These are phyloP conservation scores for Teratosphaeriaceae sp. DNA, from an alignment of 2,329 filamentous ascomycete genomes.

Conservation along the genomic window DNA sequence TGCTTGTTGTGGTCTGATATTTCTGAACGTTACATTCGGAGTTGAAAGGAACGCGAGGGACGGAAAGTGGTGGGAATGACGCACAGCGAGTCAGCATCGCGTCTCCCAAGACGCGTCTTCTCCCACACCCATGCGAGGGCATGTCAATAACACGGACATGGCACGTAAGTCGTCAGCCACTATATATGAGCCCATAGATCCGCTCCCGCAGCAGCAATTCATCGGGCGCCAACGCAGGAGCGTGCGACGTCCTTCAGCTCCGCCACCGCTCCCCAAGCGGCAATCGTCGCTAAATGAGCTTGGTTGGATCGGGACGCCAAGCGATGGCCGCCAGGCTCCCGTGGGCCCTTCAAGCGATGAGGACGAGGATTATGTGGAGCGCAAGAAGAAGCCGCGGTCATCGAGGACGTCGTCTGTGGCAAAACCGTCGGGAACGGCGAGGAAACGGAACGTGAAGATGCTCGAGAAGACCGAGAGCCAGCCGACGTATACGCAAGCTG, in stretches of 20 bases:
- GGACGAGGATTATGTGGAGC: not conserved
- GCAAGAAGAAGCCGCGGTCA: not conserved
- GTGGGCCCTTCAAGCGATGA: conserved; percentile 1
- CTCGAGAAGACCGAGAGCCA: conserved; percentile 1
- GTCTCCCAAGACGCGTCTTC: not conserved
- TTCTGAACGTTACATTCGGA: too few species aligned
- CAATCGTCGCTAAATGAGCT: conserved; percentile 8
- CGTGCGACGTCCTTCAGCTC: not conserved
- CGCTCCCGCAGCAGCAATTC: not conserved
- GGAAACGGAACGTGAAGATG: not conserved
- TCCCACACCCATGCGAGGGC: not conserved
- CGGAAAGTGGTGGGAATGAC: too few species aligned
- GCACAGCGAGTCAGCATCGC: too few species aligned
- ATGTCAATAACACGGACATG: too few species aligned
- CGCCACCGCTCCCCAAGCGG: conserved; percentile 1
- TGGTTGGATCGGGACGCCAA: not conserved
- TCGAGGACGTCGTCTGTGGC: not conserved
- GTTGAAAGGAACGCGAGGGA: too few species aligned
- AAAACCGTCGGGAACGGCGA: not conserved
- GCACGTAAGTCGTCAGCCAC: too few species aligned
- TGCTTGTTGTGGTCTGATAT: too few species aligned
- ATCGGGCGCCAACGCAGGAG: not conserved
- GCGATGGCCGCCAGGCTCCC: not conserved
- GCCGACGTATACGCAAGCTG: not conserved
- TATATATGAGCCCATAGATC: too few species aligned